Evolutionary conservation across 768 basidiomycete species (phyloP), one percentile per base, ranked within the genome.

Genomic region (Hygrocybe punicea): DNA sequence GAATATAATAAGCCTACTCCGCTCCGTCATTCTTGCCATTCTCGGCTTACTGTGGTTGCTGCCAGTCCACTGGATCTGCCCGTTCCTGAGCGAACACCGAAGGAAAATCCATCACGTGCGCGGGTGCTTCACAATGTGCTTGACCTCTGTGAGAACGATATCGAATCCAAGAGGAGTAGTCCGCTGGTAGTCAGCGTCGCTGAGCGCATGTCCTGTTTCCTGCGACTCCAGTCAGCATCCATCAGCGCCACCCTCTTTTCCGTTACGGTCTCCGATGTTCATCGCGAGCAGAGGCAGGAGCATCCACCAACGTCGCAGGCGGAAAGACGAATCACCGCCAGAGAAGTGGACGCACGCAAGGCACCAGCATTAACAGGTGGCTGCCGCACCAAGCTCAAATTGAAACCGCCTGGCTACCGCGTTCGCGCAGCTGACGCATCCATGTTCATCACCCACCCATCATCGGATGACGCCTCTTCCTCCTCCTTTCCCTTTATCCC

Each of bases 191-290:
- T 85, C 40, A 79, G 78, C 63, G 70, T 81, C 0, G 85, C 84
- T 6, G 78, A 77, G 57, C 78, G 78, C 10, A 73, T 87, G 49
- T n/a, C 49, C 25, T 36, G 4, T 24, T 50, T 29, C 16, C 49
- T 50, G 21, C 19, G 16, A 2, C 16, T 50, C 62, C 85, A 87
- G 66, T 74, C 72, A 17, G 82, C 79, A 35, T 86, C 85, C 60
- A 77, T 85, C 58, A 70, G 73, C 45, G 80, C 82, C 33, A 77
- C 84, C 5, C 69, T 81, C 65, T 81, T 81, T 66, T 67, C 77
- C 25, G 74, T 77, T 14, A 58, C 65, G 16, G 60, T 63, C 42
- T 45, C 17, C 6, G 40, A 42, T 42, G 10, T 10, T 29, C 8
- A 4, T 8, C 29, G 29, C 8, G 29, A 29, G 19, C 45, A n/a